Percentiles rank a stretch among this genome's conserved stretches.
Conservation (phyloP, 495 filamentous ascomycete genomes). For the Cladorrhinum samala region DNA sequence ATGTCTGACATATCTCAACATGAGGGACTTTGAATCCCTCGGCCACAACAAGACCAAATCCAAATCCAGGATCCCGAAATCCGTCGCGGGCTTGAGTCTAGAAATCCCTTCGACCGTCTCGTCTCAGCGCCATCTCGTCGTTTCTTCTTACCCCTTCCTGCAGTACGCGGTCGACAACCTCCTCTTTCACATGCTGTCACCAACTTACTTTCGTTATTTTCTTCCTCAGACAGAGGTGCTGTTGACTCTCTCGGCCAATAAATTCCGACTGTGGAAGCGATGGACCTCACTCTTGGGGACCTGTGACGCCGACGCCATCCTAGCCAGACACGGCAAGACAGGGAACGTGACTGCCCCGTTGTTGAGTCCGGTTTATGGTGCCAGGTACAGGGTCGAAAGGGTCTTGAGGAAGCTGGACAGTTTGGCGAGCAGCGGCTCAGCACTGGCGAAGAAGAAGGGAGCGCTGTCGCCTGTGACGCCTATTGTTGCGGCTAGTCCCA, state of each 20-base stretch:
- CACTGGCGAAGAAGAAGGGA: background rate
- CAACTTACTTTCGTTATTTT: conserved; percentile 28
- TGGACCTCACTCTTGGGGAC: conserved; percentile 32
- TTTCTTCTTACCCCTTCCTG: conserved; percentile 31
- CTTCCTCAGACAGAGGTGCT: conserved; percentile 30
- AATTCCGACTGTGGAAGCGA: conserved; percentile 30
- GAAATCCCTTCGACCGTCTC: conserved; percentile 1
- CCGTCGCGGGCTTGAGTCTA: background rate
- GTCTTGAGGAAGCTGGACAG: conserved; percentile 23
- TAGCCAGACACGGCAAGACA: conserved; percentile 10
- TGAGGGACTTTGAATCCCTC: conserved; percentile 30
- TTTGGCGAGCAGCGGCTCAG: background rate
- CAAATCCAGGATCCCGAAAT: background rate
- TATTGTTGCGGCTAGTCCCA: background rate
- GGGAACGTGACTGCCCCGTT: conserved; percentile 9
- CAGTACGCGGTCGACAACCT: conserved; percentile 33
- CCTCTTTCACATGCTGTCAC: conserved; percentile 30
- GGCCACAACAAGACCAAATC: conserved; percentile 1
- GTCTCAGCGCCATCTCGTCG: conserved; percentile 25
- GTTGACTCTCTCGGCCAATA: conserved; percentile 16
- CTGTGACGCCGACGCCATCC: conserved; percentile 19
- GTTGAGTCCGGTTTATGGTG: conserved; percentile 32
- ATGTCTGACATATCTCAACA: conserved; percentile 32
- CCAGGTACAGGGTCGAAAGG: conserved; percentile 25
- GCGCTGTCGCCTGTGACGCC: conserved; percentile 15